These are phyloP conservation scores for Candida ulmi DNA, from an alignment of 805 yeast genomes.

Conservation along the genomic window DNA sequence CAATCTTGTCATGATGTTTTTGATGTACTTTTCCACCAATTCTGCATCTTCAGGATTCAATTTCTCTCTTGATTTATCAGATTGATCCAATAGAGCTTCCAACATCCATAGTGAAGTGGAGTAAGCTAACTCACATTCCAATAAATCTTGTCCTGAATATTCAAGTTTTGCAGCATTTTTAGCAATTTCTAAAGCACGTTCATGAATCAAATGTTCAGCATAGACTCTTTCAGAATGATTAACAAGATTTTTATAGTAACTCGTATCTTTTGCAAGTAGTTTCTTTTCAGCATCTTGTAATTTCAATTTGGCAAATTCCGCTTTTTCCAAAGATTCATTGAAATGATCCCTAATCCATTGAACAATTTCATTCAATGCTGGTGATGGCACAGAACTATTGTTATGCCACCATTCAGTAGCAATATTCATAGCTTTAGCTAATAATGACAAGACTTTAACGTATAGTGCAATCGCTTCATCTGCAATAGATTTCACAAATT, in stretches of 20 bases:
- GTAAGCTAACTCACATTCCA: slow-evolving; percentile 81
- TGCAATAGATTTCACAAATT: slow-evolving; percentile 51
- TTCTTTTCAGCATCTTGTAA: slow-evolving; percentile 44
- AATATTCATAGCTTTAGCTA: slow-evolving; percentile 79
- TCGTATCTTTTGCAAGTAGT: slow-evolving; percentile 6
- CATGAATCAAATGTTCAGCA: slow-evolving; percentile 85
- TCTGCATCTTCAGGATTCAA: slow-evolving; percentile 69
- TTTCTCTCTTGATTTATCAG: slow-evolving; percentile 26
- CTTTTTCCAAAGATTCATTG: slow-evolving; percentile 84
- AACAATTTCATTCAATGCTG: slow-evolving; percentile 46
- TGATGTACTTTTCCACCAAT: slow-evolving; percentile 75
- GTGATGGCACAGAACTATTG: slow-evolving; percentile 33
- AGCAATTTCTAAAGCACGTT: slow-evolving; percentile 89
- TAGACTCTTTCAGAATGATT: slow-evolving; percentile 30
- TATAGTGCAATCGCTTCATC: slow-evolving; percentile 86
- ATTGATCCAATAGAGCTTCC: slow-evolving; percentile 68
- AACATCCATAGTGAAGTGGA: slow-evolving; percentile 95
- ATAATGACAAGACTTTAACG: slow-evolving; percentile 73
- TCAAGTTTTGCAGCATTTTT: slow-evolving; percentile 89
- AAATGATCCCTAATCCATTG: slow-evolving; percentile 91
- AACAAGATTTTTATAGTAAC: background rate
- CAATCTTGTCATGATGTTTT: slow-evolving; percentile 76
- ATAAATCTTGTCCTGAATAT: slow-evolving; percentile 57
- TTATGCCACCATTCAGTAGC: slow-evolving; percentile 90
- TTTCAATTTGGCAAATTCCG: slow-evolving; percentile 66